These are phyloP conservation scores for Flammula alnicola DNA, from an alignment of 1,284 basidiomycete species.

Conservation along the genomic window DNA sequence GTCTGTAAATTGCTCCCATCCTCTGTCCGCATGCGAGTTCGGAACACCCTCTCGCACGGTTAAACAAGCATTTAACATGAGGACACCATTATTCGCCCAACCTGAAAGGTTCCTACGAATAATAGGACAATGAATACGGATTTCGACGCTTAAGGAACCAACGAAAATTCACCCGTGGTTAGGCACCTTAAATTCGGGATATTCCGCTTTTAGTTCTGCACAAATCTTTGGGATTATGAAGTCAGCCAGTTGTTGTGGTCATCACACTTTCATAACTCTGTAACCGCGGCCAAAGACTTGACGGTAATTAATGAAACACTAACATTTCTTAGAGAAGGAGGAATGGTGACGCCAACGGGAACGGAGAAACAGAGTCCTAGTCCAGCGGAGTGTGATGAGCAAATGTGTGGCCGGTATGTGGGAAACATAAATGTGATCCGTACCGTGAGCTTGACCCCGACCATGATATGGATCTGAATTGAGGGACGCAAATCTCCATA, in stretches of 20 bases:
- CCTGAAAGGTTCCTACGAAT: conserved; percentile 71
- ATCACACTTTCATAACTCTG: conserved; percentile 13
- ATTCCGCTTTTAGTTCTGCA: conserved; percentile 83
- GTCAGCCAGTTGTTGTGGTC: too few species aligned
- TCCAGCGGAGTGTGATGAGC: conserved; percentile 12
- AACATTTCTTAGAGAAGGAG: conserved; percentile 84
- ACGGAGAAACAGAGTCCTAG: conserved; percentile 88
- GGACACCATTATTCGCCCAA: conserved; percentile 89
- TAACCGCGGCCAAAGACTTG: conserved; percentile 4
- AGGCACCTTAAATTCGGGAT: conserved; percentile 80
- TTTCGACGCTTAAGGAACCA: conserved; percentile 4
- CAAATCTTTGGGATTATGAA: too few species aligned
- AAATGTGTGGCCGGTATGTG: conserved; percentile 7
- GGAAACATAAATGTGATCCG: conserved; percentile 15
- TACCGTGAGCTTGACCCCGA: conserved; percentile 74
- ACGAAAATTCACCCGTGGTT: conserved; percentile 72
- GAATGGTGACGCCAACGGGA: conserved; percentile 69
- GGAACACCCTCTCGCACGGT: conserved; percentile 81
- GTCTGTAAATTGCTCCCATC: conserved; percentile 89
- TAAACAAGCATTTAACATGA: conserved; percentile 91
- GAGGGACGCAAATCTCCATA: neutral
- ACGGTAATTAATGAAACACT: conserved; percentile 26
- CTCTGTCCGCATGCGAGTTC: conserved; percentile 83
- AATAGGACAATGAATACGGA: conserved; percentile 22
- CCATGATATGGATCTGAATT: conserved; percentile 69